Conservation (phyloP, 257 asterid species). For the Phtheirospermum japonicum region DNA sequence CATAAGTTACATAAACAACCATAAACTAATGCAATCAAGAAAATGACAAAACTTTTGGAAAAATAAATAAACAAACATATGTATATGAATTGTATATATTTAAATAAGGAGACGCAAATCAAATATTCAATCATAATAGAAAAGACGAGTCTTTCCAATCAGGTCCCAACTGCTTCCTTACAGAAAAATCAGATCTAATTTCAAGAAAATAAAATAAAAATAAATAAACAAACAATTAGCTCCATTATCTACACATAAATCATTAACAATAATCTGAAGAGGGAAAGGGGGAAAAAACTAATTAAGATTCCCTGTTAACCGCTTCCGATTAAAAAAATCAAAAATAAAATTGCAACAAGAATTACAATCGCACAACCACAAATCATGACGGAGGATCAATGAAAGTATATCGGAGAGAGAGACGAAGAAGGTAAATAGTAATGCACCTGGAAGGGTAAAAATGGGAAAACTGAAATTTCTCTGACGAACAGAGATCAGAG, state of each 20-base stretch:
- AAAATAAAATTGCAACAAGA: slow-evolving; percentile 17
- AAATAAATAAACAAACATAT: not conserved
- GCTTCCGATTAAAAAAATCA: not conserved
- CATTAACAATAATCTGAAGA: not conserved
- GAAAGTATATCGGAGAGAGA: not conserved
- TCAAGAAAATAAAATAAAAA: not conserved
- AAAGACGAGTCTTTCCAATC: slow-evolving; percentile 23
- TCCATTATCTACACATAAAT: not conserved
- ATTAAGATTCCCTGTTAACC: not conserved
- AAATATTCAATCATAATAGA: slow-evolving; percentile 9
- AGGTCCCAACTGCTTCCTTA: slow-evolving; percentile 22
- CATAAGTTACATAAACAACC: slow-evolving; percentile 8
- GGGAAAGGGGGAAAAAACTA: not conserved
- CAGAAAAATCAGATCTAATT: slow-evolving; percentile 28
- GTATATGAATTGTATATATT: not conserved
- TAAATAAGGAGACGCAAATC: not conserved
- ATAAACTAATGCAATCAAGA: slow-evolving; percentile 1
- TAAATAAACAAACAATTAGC: not conserved
- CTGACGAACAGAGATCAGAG: slow-evolving; percentile 45
- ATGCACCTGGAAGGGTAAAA: slow-evolving; percentile 37
- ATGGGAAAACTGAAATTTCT: slow-evolving; percentile 30
- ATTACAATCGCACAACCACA: slow-evolving; percentile 16
- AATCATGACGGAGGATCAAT: slow-evolving; percentile 3
- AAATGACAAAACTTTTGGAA: not conserved
- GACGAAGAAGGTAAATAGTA: slow-evolving; percentile 18